A percentile compares a stretch with the other conserved stretches of the same genome.
phyloP scores from a whole-genome alignment of 2,329 filamentous ascomycete genomes.

The Exophiala spinifera region DNA sequence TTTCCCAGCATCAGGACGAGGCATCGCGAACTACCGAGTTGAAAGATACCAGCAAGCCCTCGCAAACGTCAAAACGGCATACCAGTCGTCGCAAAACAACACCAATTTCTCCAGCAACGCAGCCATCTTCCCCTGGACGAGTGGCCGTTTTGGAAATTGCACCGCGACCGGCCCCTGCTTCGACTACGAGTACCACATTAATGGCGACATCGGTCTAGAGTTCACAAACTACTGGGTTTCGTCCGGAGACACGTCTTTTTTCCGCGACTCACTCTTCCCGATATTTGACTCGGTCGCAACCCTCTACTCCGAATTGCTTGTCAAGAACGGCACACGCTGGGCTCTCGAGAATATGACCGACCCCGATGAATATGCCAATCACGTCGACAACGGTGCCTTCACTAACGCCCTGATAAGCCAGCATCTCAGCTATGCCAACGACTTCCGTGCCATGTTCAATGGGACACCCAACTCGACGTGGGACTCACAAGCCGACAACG shows the following conservation, averaged over 20 bases:
- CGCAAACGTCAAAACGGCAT: constrained; percentile 56
- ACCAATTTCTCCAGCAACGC: constrained; percentile 57
- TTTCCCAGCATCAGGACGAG: constrained; percentile 59
- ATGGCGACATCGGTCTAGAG: constrained; percentile 64
- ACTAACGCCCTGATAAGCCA: constrained; percentile 62
- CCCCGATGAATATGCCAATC: constrained; percentile 68
- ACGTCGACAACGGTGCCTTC: constrained; percentile 65
- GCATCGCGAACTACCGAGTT: constrained; percentile 63
- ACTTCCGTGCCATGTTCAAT: constrained; percentile 56
- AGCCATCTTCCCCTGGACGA: constrained; percentile 67
- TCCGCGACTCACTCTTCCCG: constrained; percentile 56
- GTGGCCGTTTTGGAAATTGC: constrained; percentile 65
- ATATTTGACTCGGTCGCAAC: constrained; percentile 63
- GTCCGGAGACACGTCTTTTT: constrained; percentile 57
- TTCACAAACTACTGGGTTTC: constrained; percentile 60
- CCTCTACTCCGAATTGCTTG: constrained; percentile 59
- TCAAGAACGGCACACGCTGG: constrained; percentile 56
- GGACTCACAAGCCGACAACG: constrained; percentile 54
- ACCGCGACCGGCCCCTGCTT: constrained; percentile 63
- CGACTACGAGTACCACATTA: constrained; percentile 70
- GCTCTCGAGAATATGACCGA: constrained; percentile 65
- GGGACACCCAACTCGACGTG: constrained; percentile 56
- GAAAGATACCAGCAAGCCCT: constrained; percentile 59
- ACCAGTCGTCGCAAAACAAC: constrained; percentile 57
- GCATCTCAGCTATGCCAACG: constrained; percentile 56